Base-by-base conservation (phyloP, 78 protist genomes). In the Guillardia theta region DNA sequence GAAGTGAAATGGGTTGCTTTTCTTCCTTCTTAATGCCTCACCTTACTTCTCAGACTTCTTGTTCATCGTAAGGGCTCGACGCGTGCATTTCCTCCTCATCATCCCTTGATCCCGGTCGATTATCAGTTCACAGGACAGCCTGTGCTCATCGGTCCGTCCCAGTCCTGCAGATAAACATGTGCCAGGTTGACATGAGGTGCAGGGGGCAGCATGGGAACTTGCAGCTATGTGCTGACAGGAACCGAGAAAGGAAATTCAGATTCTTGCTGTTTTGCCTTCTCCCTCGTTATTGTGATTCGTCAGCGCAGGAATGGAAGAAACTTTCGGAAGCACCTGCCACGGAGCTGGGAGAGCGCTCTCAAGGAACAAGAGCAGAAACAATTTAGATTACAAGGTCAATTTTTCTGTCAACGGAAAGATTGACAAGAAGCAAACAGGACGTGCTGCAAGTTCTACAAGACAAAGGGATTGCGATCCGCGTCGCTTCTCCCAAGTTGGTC, bases 21-120 rank as follows among this genome's bases (percentile, higher is more conserved):
- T 6, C 70, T 30, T 6, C 70, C 70, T 58, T 0, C 6, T 30
- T 9, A 3, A 1, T 30, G 3, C 70, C 2, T 30, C 3, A 24
- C 70, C 70, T 58, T 30, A 3, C 6, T 6, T 58, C 70, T 6
- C 70, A 24, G 83, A 92, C 94, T 98, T 0, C 96, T 98, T 15
- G 99, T 98, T 4, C 99, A 98, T 92, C 95, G 99, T 43, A 98
- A 98, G 95, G 99, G 48, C 8, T 87, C 92, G 10, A 98, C 99
- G 39, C 95, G 99, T 0, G 99, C 99, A 3, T 97, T 98, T 76
- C 98, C 98, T 15, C 99, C 99, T 19, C 97, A 97, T 33, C 99
- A 98, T 50, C 99, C 99, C 4, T 94, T 98, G 37, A 96, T 98
- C 45, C 99, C 99, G 0, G 98, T 97, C 0, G 97, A 96, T 94